These are phyloP conservation scores for Boletus patriciae DNA, from an alignment of 768 basidiomycete genomes.

Conservation along the genomic window DNA sequence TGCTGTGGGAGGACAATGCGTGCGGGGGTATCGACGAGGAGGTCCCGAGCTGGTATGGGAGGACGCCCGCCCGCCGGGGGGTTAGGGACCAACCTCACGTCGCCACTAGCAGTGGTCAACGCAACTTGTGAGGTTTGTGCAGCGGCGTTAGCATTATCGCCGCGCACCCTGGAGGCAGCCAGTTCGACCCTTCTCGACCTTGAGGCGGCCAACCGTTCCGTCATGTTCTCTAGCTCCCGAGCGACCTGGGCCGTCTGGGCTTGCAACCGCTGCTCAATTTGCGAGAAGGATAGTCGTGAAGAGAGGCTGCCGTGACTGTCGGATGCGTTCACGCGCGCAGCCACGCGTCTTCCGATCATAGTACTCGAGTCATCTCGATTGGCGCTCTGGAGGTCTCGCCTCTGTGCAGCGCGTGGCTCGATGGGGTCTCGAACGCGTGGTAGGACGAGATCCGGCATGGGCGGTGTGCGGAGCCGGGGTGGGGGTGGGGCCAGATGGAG, in stretches of 20 bases:
- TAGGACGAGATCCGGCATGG: slow-evolving; percentile 31
- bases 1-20: slow-evolving; percentile 20
- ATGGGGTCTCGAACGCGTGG: slow-evolving; percentile 14
- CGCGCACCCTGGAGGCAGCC: slow-evolving; percentile 17
- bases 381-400: slow-evolving; percentile 22
- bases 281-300: slow-evolving; percentile 22
- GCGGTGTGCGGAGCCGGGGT: slow-evolving; percentile 29
- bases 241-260: slow-evolving; percentile 32
- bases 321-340: slow-evolving; percentile 29
- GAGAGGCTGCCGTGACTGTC: slow-evolving; percentile 19
- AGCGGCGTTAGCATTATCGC: neutral
- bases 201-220: slow-evolving; percentile 23
- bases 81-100: slow-evolving; percentile 5
- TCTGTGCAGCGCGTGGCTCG: slow-evolving; percentile 17
- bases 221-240: slow-evolving; percentile 35
- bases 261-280: slow-evolving; percentile 31
- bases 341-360: slow-evolving; percentile 37
- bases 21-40: slow-evolving; percentile 20
- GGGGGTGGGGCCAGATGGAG: slow-evolving; percentile 10
- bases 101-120: neutral
- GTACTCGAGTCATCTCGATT: slow-evolving; percentile 33
- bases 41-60: slow-evolving; percentile 16
- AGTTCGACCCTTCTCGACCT: slow-evolving; percentile 26
- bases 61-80: slow-evolving; percentile 14
- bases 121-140: neutral